Evolutionary conservation across 2,329 filamentous ascomycete genomes (phyloP), one percentile per base, ranked within the genome.

Genomic region (Beauveria sp.): DNA sequence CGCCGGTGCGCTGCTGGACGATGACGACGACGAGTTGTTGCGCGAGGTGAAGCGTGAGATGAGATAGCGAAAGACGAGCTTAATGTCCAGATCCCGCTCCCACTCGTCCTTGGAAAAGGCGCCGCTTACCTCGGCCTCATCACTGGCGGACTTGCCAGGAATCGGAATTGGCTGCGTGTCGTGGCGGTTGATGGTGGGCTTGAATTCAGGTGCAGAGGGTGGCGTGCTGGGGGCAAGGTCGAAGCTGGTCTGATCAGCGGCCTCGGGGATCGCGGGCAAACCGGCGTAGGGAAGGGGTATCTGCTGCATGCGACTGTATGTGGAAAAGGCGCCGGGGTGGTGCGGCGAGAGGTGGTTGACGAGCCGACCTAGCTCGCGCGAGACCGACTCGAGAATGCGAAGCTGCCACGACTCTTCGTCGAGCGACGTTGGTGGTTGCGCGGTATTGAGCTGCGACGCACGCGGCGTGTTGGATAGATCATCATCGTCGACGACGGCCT

Each of bases 71-170:
- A 98, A 98, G 40, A 98, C 90, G 72, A 96, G 89, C 70, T 89
- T 90, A 66, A 97, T 85, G 69, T 98, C 93, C 5, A 98, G 82
- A 59, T 96, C 90, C 63, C 88, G 87, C 74, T 98, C 93, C 95
- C 95, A 99, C 70, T 96, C 95, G 42, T 95, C 90, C 67, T 90
- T 80, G 1, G 82, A 84, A 64, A 86, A 86, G 0, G 72, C 62
- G 49, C 70, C 69, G 51, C 66, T 64, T 66, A 70, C 60, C 38
- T 66, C 68, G 38, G 47, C 50, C n/a, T 66, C 64, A 14, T 70
- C 67, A 20, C 34, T 16, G 34, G 62, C 59, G 6, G 64, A 42
- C 10, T 65, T 62, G 40, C 72, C 70, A 26, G 72, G 71, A 22
- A 76, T 73, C 56, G 72, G 67, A 40, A 76, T 74, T 9, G 77